Evolutionary conservation across 495 filamentous ascomycete species (phyloP), one percentile per base, ranked within the genome.

Genomic region (Lophiotrema nucula): DNA sequence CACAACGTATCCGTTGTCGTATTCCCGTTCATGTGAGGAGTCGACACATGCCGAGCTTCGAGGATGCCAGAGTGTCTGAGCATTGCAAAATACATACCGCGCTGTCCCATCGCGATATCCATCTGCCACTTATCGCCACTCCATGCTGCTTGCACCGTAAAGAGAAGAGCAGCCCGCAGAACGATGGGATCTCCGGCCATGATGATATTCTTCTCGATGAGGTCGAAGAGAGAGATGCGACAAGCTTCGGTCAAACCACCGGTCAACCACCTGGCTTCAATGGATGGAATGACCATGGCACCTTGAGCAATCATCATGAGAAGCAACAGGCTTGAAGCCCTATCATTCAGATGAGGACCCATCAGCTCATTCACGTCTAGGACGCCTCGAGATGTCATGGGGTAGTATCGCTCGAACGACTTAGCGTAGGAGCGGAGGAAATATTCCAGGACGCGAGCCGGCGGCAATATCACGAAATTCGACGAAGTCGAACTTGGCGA

Each of bases 81-180:
- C 68, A 85, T 82, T 55, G 80, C 77, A 47, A 83, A 77, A 60
- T 86, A 86, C 81, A 85, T 84, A 39, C 78, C 80, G 25, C 81
- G 76, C 65, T 86, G 83, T n/a, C 83, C 83, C 80, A 83, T 84
- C 23, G 81, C 79, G 44, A 85, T 85, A 58, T 85, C 82, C 82
- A 87, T 87, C 42, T 83, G 82, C 82, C 82, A 85, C 65, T 84
- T 85, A 65, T 87, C 83, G 43, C 83, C 83, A 62, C 82, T 82
- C 83, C 83, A 87, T 0, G 79, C 79, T 4, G 79, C 82, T 10
- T 83, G 73, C 1, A 84, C 72, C 1, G 76, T 81, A 66, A 85
- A 85, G 11, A 87, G 73, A 4, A 87, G 69, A 0, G 82, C 83
- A 35, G 81, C 81, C 25, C 80, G 76, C 47, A 84, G 74, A 0